Percentiles rank a stretch among this genome's conserved stretches.
Evolutionary conservation across 1,139 yeast species (phyloP).

Genomic region (Geotrichum klebahnii): DNA sequence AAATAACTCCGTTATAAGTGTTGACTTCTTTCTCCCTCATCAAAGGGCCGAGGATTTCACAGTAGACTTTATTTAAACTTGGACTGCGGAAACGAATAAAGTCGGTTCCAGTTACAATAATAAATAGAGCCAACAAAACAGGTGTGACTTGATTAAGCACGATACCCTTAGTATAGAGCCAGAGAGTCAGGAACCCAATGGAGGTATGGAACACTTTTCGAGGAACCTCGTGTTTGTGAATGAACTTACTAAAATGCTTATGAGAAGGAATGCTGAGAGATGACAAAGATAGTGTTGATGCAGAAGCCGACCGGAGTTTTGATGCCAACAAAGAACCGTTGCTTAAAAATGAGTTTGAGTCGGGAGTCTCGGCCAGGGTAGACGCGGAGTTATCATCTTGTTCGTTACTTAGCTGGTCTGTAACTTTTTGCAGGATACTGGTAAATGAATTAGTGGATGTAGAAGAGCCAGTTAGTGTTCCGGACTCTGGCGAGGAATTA

Average conservation of each 20-base stretch:
- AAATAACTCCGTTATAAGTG: slow-evolving; percentile 72
- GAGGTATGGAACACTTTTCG: slow-evolving; percentile 84
- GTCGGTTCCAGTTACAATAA: slow-evolving; percentile 60
- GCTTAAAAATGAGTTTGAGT: not conserved
- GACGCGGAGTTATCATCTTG: not conserved
- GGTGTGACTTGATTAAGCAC: slow-evolving; percentile 54
- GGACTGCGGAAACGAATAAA: slow-evolving; percentile 59
- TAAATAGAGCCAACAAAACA: slow-evolving; percentile 50
- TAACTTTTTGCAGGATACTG: not conserved
- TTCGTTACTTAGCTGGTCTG: not conserved
- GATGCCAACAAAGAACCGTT: not conserved
- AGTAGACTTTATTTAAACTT: slow-evolving; percentile 58
- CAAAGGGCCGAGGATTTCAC: slow-evolving; percentile 65
- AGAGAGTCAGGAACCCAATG: slow-evolving; percentile 75
- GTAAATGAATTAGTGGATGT: not conserved
- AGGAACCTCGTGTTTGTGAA: slow-evolving; percentile 80
- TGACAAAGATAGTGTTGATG: slow-evolving; percentile 1
- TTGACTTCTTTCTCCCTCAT: slow-evolving; percentile 78
- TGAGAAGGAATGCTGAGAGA: slow-evolving; percentile 35
- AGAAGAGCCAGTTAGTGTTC: not conserved
- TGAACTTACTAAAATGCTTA: slow-evolving; percentile 47
- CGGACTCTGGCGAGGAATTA: slow-evolving; percentile 1
- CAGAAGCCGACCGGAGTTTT: slow-evolving; percentile 6
- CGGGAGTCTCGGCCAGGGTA: not conserved
- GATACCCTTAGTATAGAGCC: slow-evolving; percentile 62